Base-by-base conservation (phyloP, 495 filamentous ascomycete species). In the Talaromyces thailandensis region DNA sequence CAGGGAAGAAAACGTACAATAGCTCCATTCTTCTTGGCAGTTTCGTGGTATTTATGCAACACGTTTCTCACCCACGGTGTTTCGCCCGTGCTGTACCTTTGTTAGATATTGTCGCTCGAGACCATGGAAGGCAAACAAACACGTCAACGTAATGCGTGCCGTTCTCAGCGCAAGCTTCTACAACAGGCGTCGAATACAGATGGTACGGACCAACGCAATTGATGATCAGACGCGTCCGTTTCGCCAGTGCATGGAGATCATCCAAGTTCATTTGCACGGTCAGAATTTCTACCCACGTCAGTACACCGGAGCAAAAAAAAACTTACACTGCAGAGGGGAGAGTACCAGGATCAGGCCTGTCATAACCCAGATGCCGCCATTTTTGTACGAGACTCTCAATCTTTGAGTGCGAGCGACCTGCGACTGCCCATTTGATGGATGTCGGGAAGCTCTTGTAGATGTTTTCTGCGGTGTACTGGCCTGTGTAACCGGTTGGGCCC, bases 101-200 rank as follows among this genome's bases (percentile, higher is more conserved):
- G 9, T 64, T 23, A 59, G 8, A 6, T 60, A 0, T 4, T n/a
- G 62, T 59, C 12, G 26, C 25, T 29, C 8, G 51, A 50, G 37
- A 11, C 9, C 24, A 31, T 52, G 61, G 28, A 43, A 31, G 12
- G 37, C 56, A 2, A 71, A 60, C 77, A 68, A 61, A 78, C 77
- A 84, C 84, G 76, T 97, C 93, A 50, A 98, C 77, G 70, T 96
- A 96, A 71, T 96, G 92, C 12, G 93, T 96, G 24, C 93, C 93
- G 63, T 85, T 86, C 56, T 84, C 81, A 31, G 90, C 91, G 71
- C 93, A 98, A n/a, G 93, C 92, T 65, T 89, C 87, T 60, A 98
- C 85, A 21, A 92, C 91, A 48, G 83, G 82, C 52, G 88, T 86
- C 48, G 93, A 92, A 67, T 95, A 88, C 31, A 83, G 68, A 68